Evolutionary conservation across 805 yeast genomes (phyloP), one percentile per base, ranked within the genome.

Genomic region (Kazachstania psychrophila): DNA sequence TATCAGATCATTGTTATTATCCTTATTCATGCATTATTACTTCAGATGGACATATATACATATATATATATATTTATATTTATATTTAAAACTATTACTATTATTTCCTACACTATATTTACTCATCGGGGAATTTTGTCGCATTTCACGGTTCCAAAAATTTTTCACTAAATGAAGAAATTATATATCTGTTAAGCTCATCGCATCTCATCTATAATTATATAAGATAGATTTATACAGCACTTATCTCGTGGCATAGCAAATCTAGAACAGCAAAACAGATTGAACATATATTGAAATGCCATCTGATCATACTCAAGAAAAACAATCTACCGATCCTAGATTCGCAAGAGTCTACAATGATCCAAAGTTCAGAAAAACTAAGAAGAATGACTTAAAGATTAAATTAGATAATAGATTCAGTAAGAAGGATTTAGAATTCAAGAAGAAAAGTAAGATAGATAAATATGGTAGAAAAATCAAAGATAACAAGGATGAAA

Each of bases 401-500:
- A 81, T 86, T 26, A 76, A 82, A 47, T 69, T 92, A 17, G 98
- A 92, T 61, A 80, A 76, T 39, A 75, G 98, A 60, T 92, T 92
- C 61, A 80, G 78, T 48, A 75, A 75, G 31, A 64, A 66, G 35
- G 71, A 64, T 37, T 63, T 77, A 38, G 72, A 77, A 44, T 74
- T 80, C n/a, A 77, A 76, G 36, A 68, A 70, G 39, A 62, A 63
- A 37, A 72, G 80, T 5, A 75, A 73, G 26, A 79, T 85, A 32
- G 97, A 92, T 56, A 77, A 81, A 49, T 89, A 86, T 58, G 98
- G 98, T 31, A 72, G 96, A 56, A 78, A 72, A 47, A 51, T 85
- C 17, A 66, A 66, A 24, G 58, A 56, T 2, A 47, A 48, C 15
- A 61, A 54, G 7, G 39, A 38, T 20, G 46, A 52, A 23, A 60